A percentile compares a stretch with the other conserved stretches of the same genome.
Conservation (phyloP, 805 yeast genomes). For the Cyberlindnera xylosilytica region DNA sequence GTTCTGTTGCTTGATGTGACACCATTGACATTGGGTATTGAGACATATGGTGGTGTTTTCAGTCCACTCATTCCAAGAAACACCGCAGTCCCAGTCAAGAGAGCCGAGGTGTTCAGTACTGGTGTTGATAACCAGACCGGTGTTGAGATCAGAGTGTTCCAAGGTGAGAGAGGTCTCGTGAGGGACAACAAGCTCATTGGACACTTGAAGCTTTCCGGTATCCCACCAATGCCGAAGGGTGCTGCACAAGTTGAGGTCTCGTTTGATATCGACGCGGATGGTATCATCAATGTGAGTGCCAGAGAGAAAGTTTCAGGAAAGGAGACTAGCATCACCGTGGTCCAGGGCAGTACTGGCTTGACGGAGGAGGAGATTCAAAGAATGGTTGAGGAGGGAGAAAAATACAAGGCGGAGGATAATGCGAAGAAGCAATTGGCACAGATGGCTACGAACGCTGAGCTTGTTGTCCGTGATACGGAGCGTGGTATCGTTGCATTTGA, state of each 20-base stretch:
- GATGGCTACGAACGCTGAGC: conserved; percentile 74
- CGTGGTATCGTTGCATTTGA: conserved; percentile 73
- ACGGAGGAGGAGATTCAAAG: conserved; percentile 64
- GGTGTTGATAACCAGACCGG: conserved; percentile 86
- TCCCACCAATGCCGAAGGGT: conserved; percentile 77
- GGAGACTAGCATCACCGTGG: conserved; percentile 71
- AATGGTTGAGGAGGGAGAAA: conserved; percentile 64
- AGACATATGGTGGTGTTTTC: conserved; percentile 81
- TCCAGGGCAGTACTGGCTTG: conserved; percentile 60
- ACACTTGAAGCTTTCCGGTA: conserved; percentile 65
- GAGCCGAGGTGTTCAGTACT: conserved; percentile 72
- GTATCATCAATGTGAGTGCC: conserved; percentile 78
- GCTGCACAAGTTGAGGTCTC: conserved; percentile 75
- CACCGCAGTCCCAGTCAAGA: conserved; percentile 72
- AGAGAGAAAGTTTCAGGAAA: conserved; percentile 74
- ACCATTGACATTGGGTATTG: conserved; percentile 79
- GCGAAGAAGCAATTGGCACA: conserved; percentile 59
- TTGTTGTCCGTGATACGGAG: conserved; percentile 84
- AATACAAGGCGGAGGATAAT: conserved; percentile 57
- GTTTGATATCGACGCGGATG: conserved; percentile 80
- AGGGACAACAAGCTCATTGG: conserved; percentile 77
- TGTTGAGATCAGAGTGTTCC: conserved; percentile 73
- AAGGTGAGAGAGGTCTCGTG: conserved; percentile 79
- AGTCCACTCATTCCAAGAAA: conserved; percentile 77
- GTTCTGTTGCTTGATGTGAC: conserved; percentile 79